Evolutionary conservation across 1,284 basidiomycete species (phyloP).

Genomic region (Ganoderma meredithae): DNA sequence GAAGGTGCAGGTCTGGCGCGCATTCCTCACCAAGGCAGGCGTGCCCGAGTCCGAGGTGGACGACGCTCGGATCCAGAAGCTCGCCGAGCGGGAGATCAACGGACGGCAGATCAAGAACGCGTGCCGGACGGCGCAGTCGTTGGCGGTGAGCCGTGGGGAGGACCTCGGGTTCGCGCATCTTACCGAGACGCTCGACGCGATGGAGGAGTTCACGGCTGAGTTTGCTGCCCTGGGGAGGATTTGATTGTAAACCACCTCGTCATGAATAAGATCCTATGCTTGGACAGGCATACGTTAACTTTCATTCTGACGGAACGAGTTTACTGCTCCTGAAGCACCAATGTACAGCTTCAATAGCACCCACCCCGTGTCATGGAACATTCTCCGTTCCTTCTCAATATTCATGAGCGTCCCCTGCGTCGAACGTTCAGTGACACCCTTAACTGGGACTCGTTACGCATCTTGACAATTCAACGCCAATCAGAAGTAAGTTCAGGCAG

Average conservation of each 20-base stretch:
- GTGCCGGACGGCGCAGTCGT: conserved; percentile 15
- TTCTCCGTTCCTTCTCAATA: too few species aligned
- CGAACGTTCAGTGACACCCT: too few species aligned
- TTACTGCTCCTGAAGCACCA: too few species aligned
- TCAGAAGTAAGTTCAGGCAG: too few species aligned
- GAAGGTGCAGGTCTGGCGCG: conserved; percentile 61
- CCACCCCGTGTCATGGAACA: too few species aligned
- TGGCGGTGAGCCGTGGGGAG: conserved; percentile 33
- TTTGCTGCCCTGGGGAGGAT: background rate
- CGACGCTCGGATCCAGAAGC: conserved; percentile 48
- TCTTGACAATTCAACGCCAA: too few species aligned
- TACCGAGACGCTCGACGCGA: conserved; percentile 27
- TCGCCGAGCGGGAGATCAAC: background rate
- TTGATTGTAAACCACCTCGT: background rate
- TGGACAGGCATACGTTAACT: too few species aligned
- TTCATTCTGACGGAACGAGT: too few species aligned
- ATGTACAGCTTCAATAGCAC: too few species aligned
- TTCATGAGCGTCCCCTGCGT: too few species aligned
- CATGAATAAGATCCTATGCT: background rate
- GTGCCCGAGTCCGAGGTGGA: conserved; percentile 40
- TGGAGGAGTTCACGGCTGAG: conserved; percentile 45
- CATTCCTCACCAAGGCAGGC: conserved; percentile 54
- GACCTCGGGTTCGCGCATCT: conserved; percentile 27
- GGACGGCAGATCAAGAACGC: conserved; percentile 61
- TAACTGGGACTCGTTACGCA: too few species aligned